These are phyloP conservation scores for Phialocephala sp. DNA, from an alignment of 2,329 filamentous ascomycete species.

Conservation along the genomic window DNA sequence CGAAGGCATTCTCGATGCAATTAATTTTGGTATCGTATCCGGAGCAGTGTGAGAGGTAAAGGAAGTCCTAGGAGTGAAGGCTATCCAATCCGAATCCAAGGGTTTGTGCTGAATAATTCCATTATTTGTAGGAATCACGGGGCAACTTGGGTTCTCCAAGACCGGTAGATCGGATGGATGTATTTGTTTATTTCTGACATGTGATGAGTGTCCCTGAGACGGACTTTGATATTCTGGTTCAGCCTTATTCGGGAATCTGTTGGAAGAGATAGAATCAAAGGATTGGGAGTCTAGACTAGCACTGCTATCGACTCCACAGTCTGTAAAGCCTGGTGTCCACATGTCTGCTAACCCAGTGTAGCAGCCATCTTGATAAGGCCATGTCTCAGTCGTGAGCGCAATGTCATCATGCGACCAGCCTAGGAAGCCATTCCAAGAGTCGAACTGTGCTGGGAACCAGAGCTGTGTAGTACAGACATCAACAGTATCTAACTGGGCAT, in stretches of 20 bases:
- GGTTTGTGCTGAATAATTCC: neutral
- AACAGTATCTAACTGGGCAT: neutral
- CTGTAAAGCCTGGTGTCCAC: neutral
- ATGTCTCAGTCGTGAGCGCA: neutral
- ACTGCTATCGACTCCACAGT: neutral
- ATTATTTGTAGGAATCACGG: neutral
- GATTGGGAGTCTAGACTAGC: neutral
- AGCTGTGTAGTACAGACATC: neutral
- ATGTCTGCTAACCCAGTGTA: neutral
- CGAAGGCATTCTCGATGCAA: neutral
- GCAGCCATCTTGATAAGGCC: neutral
- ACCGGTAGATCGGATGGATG: neutral
- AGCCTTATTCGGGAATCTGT: neutral
- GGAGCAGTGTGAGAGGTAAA: neutral
- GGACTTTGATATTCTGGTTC: neutral
- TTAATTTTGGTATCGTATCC: neutral
- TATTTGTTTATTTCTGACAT: neutral
- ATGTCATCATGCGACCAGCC: constrained; percentile 1
- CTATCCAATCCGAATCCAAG: constrained; percentile 3
- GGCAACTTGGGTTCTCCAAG: neutral
- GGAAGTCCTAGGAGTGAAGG: neutral
- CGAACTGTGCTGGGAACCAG: neutral
- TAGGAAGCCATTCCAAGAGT: neutral
- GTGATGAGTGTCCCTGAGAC: neutral
- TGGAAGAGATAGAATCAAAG: neutral